Evolutionary conservation across 345 rosid genomes (phyloP), one percentile per base, ranked within the genome.

Genomic region (Acer campestre): DNA sequence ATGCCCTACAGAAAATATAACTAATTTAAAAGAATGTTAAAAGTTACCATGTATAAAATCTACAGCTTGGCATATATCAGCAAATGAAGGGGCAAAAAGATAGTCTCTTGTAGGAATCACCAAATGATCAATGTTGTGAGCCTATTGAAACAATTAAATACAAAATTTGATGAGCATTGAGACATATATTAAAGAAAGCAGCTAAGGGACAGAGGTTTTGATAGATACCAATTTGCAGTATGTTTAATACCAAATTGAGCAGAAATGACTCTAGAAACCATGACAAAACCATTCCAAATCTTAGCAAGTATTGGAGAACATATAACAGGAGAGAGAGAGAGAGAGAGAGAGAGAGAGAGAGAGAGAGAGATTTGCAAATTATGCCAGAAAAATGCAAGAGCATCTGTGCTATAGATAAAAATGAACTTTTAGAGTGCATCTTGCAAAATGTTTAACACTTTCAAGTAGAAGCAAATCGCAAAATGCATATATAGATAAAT

Each of bases 41-140:
- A 7, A n/a, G 89, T 81, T 84, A 95, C 99, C 69, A 73, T 91
- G 97, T 68, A 95, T 90, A 69, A 95, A 95, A 27, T 87, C 94
- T 53, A 93, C 96, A 67, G 99, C 99, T 82, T 80, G 94, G 83
- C 93, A 88, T 76, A 92, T 91, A 63, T 91, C 93, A 78, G 77
- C 81, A 86, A 93, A 81, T 35, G 97, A 89, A 11, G 99, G 99
- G 63, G 98, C 99, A 88, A 93, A 95, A 82, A 88, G 90, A 84
- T 95, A 95, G 84, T 95, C 99, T 81, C 97, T 88, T 14, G 99
- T 95, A 59, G 99, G 96, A 77, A 95, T 89, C 83, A 93, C 97
- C 87, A 95, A 84, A 86, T 95, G 99, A 76, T 91, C 84, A 87
- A 95, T 95, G 85, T 82, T 89, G 84, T 86, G 75, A 75, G 89